Percentiles rank a stretch among this genome's conserved stretches.
Conservation (phyloP, 768 basidiomycete genomes). For the Galerina sulciceps region DNA sequence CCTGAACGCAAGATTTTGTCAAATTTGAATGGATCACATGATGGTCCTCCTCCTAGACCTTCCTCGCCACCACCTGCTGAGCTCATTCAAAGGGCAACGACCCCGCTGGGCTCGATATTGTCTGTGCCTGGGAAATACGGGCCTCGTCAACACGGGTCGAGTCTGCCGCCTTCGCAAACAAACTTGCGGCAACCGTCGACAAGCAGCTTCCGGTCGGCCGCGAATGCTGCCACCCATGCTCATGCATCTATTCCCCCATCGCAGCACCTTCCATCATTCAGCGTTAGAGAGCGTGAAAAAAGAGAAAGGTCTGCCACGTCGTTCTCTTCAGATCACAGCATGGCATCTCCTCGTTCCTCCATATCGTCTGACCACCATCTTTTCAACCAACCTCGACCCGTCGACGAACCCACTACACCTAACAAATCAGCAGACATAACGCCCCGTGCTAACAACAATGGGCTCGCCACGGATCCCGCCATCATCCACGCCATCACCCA, state of each 20-base stretch:
- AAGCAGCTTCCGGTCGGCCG: constrained; percentile 81
- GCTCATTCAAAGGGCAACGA: constrained; percentile 90
- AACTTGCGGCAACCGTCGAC: constrained; percentile 78
- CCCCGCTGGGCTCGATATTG: constrained; percentile 73
- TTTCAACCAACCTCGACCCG: constrained; percentile 33
- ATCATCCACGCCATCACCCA: constrained; percentile 98
- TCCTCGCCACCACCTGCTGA: constrained; percentile 93
- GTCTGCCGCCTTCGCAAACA: constrained; percentile 72
- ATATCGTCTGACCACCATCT: constrained; percentile 78
- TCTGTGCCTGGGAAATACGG: constrained; percentile 55
- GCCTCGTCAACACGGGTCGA: constrained; percentile 69
- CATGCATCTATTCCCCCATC: constrained; percentile 50
- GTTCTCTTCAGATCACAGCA: constrained; percentile 66
- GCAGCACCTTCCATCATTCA: constrained; percentile 51
- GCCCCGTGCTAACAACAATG: constrained; percentile 37
- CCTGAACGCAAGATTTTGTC: constrained; percentile 65
- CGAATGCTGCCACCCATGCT: constrained; percentile 39
- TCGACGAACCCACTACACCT: constrained; percentile 45
- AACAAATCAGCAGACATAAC: constrained; percentile 49
- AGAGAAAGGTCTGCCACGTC: constrained; percentile 71
- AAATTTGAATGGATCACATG: constrained; percentile 48
- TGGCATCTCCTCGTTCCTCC: constrained; percentile 77
- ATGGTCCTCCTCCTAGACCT: constrained; percentile 82
- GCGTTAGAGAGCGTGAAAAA: constrained; percentile 54
- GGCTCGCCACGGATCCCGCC: constrained; percentile 78